These are phyloP conservation scores for Chrysoporthe austroafricana DNA, from an alignment of 2,329 filamentous ascomycete genomes.

Conservation along the genomic window DNA sequence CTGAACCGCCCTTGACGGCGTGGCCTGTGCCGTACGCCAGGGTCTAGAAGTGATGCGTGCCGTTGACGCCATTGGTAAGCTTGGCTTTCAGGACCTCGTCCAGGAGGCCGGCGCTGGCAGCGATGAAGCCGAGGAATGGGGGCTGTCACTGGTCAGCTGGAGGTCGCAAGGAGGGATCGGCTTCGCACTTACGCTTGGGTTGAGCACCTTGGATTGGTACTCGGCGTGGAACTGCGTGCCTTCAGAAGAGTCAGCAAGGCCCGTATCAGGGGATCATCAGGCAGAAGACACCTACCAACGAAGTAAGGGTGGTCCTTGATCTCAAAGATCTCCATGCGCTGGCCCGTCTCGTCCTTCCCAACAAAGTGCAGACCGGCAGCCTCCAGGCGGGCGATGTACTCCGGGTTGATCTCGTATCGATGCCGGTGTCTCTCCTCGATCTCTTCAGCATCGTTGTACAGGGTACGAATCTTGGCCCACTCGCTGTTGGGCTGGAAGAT, in stretches of 20 bases:
- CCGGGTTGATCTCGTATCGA: slow-evolving; percentile 80
- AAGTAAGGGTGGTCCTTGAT: slow-evolving; percentile 78
- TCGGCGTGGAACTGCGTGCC: slow-evolving; percentile 30
- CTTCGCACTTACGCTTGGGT: slow-evolving; percentile 26
- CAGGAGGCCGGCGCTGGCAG: slow-evolving; percentile 72
- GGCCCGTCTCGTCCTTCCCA: slow-evolving; percentile 74
- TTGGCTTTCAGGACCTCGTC: slow-evolving; percentile 42
- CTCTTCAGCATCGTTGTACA: slow-evolving; percentile 61
- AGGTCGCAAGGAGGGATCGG: slow-evolving; percentile 11
- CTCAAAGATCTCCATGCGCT: slow-evolving; percentile 79
- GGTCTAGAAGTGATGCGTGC: slow-evolving; percentile 21
- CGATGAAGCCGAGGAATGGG: slow-evolving; percentile 83
- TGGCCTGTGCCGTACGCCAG: too few species aligned
- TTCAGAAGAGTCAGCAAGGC: slow-evolving; percentile 14
- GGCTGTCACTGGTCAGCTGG: slow-evolving; percentile 31
- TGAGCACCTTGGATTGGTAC: slow-evolving; percentile 30
- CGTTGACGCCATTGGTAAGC: slow-evolving; percentile 26
- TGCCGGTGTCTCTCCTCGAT: slow-evolving; percentile 75
- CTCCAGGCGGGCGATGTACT: slow-evolving; percentile 65
- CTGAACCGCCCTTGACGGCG: neutral
- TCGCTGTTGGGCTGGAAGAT: slow-evolving; percentile 71
- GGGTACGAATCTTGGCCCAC: slow-evolving; percentile 69
- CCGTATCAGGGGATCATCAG: slow-evolving; percentile 64
- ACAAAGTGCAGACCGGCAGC: slow-evolving; percentile 70
- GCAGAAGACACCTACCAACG: slow-evolving; percentile 44